Evolutionary conservation across 176 grass and related monocot species (phyloP).

Genomic region (Ensete glaucum): DNA sequence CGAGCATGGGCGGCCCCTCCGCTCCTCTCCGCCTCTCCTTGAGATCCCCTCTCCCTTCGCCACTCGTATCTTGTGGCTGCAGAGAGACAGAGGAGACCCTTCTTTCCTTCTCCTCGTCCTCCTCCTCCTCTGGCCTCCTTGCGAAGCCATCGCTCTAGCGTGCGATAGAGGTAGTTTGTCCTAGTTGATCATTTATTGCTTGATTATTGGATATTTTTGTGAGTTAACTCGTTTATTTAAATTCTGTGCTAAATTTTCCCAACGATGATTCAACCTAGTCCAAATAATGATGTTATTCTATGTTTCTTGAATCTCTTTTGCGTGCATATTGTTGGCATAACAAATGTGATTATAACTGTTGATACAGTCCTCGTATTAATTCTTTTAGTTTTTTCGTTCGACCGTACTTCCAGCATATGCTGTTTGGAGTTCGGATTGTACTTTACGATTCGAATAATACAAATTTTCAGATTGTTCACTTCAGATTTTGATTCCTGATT

Average conservation of each 20-base stretch:
- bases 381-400: no score
- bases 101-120: neutral
- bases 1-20: neutral
- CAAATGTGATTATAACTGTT: neutral
- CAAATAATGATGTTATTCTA: neutral
- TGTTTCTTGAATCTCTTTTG: neutral
- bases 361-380: neutral
- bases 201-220: neutral
- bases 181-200: neutral
- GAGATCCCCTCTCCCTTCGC: neutral
- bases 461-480: no score
- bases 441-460: neutral
- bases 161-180: neutral
- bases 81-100: neutral
- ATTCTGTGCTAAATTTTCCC: neutral
- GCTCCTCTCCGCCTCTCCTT: conserved; percentile 1
- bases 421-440: neutral
- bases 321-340: neutral
- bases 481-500: no score
- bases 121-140: neutral
- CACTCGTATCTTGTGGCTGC: conserved; percentile 1
- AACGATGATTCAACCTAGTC: neutral
- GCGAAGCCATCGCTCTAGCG: neutral
- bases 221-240: neutral
- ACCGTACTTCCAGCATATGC: neutral